Evolutionary conservation across 305 asterid species (phyloP).

Genomic region (Fraxinus baroniana): DNA sequence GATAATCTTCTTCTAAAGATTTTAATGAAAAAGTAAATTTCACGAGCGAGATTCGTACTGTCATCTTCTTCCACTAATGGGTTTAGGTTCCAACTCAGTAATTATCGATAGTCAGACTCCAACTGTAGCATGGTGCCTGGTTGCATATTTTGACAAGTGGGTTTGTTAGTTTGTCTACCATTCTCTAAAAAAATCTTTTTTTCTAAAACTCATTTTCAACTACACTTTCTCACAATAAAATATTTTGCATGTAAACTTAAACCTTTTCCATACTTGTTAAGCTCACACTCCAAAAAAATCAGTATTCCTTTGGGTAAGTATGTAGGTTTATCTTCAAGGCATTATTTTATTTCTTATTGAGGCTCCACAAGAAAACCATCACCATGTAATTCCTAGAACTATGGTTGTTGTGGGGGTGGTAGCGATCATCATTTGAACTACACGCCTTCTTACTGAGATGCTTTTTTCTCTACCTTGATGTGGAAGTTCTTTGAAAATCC

Average conservation of each 20-base stretch:
- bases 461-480: background rate
- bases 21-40: background rate
- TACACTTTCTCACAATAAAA: too few species aligned
- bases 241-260: too few species aligned
- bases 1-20: background rate
- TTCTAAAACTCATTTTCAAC: too few species aligned
- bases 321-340: background rate
- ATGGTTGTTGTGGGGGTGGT: background rate
- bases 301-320: background rate
- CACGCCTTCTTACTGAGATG: conserved; percentile 2
- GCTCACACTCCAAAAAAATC: too few species aligned
- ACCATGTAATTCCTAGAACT: background rate
- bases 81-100: background rate
- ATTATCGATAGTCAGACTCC: background rate
- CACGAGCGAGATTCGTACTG: background rate
- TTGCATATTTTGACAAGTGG: conserved; percentile 11
- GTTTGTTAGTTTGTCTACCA: background rate
- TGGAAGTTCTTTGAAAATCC: conserved; percentile 8
- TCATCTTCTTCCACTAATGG: background rate
- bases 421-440: conserved; percentile 10
- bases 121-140: background rate
- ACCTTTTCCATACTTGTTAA: too few species aligned
- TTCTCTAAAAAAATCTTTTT: too few species aligned
- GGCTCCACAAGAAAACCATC: background rate
- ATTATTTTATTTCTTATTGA: background rate